Conservation (phyloP, 805 yeast genomes). For the Candida wancherniae region DNA sequence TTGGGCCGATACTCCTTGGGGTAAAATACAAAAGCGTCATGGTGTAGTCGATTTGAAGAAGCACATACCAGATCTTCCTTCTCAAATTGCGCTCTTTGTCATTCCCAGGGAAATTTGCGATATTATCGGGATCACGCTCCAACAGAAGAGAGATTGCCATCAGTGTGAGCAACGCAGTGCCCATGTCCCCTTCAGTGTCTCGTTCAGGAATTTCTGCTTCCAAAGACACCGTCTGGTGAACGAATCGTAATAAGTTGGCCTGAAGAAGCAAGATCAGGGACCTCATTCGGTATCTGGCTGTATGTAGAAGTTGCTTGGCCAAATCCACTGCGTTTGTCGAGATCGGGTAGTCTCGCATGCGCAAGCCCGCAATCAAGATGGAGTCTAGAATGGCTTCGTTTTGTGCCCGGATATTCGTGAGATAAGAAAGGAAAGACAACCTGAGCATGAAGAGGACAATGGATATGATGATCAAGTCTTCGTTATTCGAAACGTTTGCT, state of each 20-base stretch:
- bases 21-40: constrained; percentile 11
- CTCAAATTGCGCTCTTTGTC: constrained; percentile 10
- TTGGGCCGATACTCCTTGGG: constrained; percentile 7
- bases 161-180: constrained; percentile 8
- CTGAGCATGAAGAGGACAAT: constrained; percentile 15
- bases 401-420: constrained; percentile 10
- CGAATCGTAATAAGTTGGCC: constrained; percentile 15
- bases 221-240: constrained; percentile 11
- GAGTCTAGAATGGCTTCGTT: constrained; percentile 10
- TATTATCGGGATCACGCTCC: constrained; percentile 15
- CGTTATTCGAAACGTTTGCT: constrained; percentile 9
- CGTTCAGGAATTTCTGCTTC: constrained; percentile 15
- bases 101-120: constrained; percentile 6
- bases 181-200: constrained; percentile 7
- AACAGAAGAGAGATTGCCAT: constrained; percentile 12
- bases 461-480: constrained; percentile 14
- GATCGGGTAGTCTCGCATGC: constrained; percentile 13
- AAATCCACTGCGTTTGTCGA: constrained; percentile 13
- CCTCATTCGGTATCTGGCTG: constrained; percentile 9
- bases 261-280: constrained; percentile 16
- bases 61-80: constrained; percentile 16
- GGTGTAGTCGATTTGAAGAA: constrained; percentile 12
- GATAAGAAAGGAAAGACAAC: constrained; percentile 15
- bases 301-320: constrained; percentile 13
- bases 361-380: constrained; percentile 5